Percentiles rank a stretch among this genome's conserved stretches.
These are phyloP conservation scores for Puccinia hordei DNA, from an alignment of 1,284 basidiomycete genomes.

Conservation along the genomic window DNA sequence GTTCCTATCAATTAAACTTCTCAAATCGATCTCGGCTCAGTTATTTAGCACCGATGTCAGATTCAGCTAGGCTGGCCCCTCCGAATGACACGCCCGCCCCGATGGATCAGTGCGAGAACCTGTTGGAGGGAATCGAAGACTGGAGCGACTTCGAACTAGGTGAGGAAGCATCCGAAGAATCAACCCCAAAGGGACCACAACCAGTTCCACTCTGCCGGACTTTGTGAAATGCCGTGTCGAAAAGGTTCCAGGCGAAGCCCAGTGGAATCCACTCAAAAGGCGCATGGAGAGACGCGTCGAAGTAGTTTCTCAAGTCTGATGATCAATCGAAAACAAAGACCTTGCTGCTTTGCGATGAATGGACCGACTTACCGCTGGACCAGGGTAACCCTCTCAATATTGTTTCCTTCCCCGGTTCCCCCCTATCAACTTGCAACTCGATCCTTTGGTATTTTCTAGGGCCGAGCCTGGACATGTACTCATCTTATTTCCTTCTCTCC, in stretches of 20 bases:
- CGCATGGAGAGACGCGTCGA: conserved; percentile 40
- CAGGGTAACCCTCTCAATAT: conserved; percentile 33
- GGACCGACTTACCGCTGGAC: conserved; percentile 27
- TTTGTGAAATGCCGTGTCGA: conserved; percentile 24
- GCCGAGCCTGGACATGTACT: conserved; percentile 61
- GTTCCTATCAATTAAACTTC: not conserved
- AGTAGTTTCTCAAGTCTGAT: conserved; percentile 1
- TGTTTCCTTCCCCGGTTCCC: conserved; percentile 36
- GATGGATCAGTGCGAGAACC: not conserved
- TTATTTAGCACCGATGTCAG: not conserved
- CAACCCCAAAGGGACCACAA: not conserved
- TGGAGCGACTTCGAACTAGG: conserved; percentile 17
- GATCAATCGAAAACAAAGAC: not conserved
- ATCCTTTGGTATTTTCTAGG: conserved; percentile 40
- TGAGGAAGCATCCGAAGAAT: conserved; percentile 24
- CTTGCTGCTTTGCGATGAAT: conserved; percentile 46
- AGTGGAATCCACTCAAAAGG: conserved; percentile 37
- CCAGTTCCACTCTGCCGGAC: conserved; percentile 11
- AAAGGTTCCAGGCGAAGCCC: not conserved
- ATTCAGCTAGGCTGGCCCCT: not conserved
- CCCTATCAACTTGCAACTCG: conserved; percentile 35
- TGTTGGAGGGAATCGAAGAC: conserved; percentile 36
- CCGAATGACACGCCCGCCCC: not conserved
- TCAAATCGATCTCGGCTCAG: not conserved
- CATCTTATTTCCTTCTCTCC: conserved; percentile 83